phyloP scores from a whole-genome alignment of 2,329 filamentous ascomycete genomes.

The Aspergillus intermedius region DNA sequence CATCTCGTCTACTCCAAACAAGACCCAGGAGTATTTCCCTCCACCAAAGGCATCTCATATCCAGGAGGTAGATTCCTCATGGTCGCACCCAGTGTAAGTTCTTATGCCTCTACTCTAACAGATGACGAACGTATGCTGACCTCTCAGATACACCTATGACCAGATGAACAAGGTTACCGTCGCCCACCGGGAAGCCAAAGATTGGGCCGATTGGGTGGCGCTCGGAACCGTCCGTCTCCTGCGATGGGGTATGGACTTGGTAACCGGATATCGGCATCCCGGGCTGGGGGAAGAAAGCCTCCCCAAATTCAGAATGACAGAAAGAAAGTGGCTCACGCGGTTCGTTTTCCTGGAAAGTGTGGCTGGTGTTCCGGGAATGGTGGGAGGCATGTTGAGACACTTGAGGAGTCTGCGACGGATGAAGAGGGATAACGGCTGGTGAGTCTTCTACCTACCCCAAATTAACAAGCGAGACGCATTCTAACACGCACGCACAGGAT shows the following conservation, averaged over 20 bases:
- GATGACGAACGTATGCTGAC: constrained; percentile 9
- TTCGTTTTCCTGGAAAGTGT: constrained; percentile 94
- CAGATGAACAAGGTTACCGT: constrained; percentile 70
- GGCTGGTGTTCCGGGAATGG: constrained; percentile 93
- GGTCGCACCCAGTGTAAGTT: constrained; percentile 57
- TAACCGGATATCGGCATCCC: constrained; percentile 73
- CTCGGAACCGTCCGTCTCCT: constrained; percentile 69
- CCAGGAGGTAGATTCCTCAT: constrained; percentile 57
- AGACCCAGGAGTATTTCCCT: constrained; percentile 53
- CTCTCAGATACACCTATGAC: constrained; percentile 59
- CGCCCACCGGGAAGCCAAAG: constrained; percentile 68
- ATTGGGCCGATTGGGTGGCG: constrained; percentile 70
- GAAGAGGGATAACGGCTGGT: constrained; percentile 88
- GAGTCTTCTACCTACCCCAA: constrained; percentile 9
- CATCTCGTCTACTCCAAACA: constrained; percentile 34
- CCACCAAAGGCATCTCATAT: constrained; percentile 53
- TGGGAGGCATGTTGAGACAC: constrained; percentile 89
- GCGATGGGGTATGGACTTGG: constrained; percentile 73
- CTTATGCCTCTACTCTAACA: not conserved
- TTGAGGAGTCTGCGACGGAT: constrained; percentile 75
- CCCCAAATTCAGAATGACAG: constrained; percentile 64
- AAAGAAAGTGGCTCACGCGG: constrained; percentile 80
- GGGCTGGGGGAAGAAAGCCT: constrained; percentile 37
- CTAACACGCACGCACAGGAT: constrained; percentile 53
- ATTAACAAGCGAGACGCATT: not conserved